Evolutionary conservation across 1,284 basidiomycete genomes (phyloP).

Genomic region (Gymnopus androsaceus): DNA sequence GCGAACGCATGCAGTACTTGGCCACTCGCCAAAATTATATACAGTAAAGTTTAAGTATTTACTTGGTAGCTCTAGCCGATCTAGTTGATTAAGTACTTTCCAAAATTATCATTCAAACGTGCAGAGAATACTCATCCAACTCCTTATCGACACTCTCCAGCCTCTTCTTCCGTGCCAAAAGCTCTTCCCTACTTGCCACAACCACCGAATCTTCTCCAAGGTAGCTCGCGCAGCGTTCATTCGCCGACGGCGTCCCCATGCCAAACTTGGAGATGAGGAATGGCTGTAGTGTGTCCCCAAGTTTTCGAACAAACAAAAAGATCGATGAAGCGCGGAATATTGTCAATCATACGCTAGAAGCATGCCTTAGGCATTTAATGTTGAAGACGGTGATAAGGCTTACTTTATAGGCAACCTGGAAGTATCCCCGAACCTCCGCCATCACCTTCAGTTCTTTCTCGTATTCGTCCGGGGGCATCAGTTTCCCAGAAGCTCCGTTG

Average conservation of each 20-base stretch:
- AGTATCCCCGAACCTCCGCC: slow-evolving; percentile 50
- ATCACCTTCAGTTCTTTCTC: slow-evolving; percentile 45
- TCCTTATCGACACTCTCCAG: slow-evolving; percentile 16
- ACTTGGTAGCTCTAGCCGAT: too few relatives aligned
- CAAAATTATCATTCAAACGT: background rate
- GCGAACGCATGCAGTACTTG: too few relatives aligned
- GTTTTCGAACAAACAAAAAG: slow-evolving; percentile 37
- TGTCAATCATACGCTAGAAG: slow-evolving; percentile 45
- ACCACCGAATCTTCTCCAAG: slow-evolving; percentile 42
- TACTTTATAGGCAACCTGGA: slow-evolving; percentile 45
- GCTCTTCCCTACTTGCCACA: slow-evolving; percentile 32
- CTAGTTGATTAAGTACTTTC: background rate
- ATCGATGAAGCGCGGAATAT: slow-evolving; percentile 45
- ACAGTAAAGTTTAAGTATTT: too few relatives aligned
- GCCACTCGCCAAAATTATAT: too few relatives aligned
- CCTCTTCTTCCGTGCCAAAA: slow-evolving; percentile 15
- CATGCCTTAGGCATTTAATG: background rate
- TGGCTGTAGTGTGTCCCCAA: slow-evolving; percentile 33
- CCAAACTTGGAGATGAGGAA: slow-evolving; percentile 38
- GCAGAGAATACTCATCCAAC: slow-evolving; percentile 8
- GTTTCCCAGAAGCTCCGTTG: slow-evolving; percentile 32
- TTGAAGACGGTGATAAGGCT: slow-evolving; percentile 11
- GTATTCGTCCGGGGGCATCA: slow-evolving; percentile 37
- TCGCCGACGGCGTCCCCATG: slow-evolving; percentile 33
- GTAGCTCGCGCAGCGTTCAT: slow-evolving; percentile 35